A percentile compares a stretch with the other conserved stretches of the same genome.
Conservation (phyloP, 2,329 filamentous ascomycete genomes). For the Pseudonectria foliicola region DNA sequence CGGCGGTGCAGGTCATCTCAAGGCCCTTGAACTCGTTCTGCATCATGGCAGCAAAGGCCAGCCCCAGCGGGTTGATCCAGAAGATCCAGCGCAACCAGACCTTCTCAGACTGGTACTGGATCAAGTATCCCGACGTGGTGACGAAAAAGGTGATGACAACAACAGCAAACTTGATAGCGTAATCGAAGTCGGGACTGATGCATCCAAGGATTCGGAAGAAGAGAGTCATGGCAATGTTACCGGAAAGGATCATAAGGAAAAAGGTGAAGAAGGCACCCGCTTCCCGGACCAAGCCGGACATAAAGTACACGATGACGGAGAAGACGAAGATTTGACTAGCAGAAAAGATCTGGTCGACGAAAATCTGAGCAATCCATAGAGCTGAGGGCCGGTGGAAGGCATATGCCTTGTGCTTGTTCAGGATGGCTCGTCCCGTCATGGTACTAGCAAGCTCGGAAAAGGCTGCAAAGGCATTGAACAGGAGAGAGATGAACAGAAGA, state of each 20-base stretch:
- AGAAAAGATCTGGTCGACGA: constrained; percentile 69
- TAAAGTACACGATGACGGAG: constrained; percentile 71
- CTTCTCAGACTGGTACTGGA: constrained; percentile 68
- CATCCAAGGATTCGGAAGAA: constrained; percentile 73
- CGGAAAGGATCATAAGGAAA: constrained; percentile 61
- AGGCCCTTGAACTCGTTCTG: constrained; percentile 74
- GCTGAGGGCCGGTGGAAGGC: constrained; percentile 78
- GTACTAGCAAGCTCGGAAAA: constrained; percentile 70
- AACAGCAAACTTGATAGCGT: constrained; percentile 75
- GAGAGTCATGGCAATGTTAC: constrained; percentile 66
- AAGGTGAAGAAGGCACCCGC: constrained; percentile 74
- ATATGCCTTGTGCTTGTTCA: constrained; percentile 80
- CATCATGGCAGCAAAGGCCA: constrained; percentile 74
- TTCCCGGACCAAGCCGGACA: constrained; percentile 62
- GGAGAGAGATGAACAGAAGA: constrained; percentile 69
- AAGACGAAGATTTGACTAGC: constrained; percentile 65
- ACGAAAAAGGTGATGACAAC: constrained; percentile 77
- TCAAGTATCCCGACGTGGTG: constrained; percentile 74
- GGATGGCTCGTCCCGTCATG: constrained; percentile 68
- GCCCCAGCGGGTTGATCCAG: constrained; percentile 67
- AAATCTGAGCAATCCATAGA: constrained; percentile 75
- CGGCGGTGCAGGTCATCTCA: constrained; percentile 59
- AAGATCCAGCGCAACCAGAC: constrained; percentile 76
- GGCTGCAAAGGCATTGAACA: constrained; percentile 85
- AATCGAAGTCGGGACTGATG: constrained; percentile 73